These are phyloP conservation scores for Vaccinium macrocarpon DNA, from an alignment of 148 eudicot genomes.

Conservation along the genomic window DNA sequence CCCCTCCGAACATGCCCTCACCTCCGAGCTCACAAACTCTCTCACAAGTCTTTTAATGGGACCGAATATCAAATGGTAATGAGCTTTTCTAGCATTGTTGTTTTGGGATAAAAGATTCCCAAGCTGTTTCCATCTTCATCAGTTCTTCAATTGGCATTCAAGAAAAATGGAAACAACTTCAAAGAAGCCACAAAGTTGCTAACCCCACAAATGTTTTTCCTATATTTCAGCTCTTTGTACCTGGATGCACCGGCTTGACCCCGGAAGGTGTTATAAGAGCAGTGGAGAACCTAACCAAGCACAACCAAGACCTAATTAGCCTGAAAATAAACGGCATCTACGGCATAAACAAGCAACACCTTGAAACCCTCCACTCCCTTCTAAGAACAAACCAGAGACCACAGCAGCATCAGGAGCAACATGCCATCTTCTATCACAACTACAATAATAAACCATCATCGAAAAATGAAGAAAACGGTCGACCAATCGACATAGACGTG, in stretches of 20 bases:
- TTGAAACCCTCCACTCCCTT: slow-evolving; percentile 36
- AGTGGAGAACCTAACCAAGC: slow-evolving; percentile 30
- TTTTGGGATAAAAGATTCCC: too few relatives aligned
- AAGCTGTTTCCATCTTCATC: too few relatives aligned
- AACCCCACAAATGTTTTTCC: background rate
- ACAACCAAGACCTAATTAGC: slow-evolving; percentile 22
- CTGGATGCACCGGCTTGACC: slow-evolving; percentile 65
- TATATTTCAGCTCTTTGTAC: slow-evolving; percentile 56
- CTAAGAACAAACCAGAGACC: slow-evolving; percentile 17
- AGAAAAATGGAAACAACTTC: background rate
- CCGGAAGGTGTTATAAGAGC: slow-evolving; percentile 56
- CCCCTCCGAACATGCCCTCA: too few relatives aligned
- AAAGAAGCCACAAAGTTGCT: background rate
- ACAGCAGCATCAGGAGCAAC: background rate
- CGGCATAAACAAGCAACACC: slow-evolving; percentile 48
- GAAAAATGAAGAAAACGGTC: slow-evolving; percentile 8
- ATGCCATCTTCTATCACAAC: slow-evolving; percentile 22
- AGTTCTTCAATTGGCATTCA: too few relatives aligned
- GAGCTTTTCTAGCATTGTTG: too few relatives aligned
- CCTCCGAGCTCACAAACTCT: too few relatives aligned
- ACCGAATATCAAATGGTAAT: too few relatives aligned
- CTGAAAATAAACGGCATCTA: slow-evolving; percentile 59
- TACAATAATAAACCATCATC: slow-evolving; percentile 1
- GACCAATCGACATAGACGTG: slow-evolving; percentile 47
- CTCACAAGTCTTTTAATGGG: too few relatives aligned